Base-by-base conservation (phyloP, 768 basidiomycete species). In the Suillus decipiens region DNA sequence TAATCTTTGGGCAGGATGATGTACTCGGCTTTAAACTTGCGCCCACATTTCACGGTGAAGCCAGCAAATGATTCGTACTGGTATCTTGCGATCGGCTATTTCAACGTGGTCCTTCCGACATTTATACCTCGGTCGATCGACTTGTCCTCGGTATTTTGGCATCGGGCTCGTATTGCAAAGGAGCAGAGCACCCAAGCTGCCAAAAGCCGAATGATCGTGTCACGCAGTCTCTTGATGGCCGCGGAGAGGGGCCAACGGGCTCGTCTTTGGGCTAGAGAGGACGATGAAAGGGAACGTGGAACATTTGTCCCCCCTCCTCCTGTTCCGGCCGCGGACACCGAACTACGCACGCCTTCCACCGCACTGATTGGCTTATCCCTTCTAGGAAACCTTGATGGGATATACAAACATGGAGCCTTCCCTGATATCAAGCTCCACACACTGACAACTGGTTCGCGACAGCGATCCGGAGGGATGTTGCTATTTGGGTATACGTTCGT, bases 21-120 rank as follows among this genome's bases (percentile, higher is more conserved):
- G 84, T 95, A 95, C 73, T 90, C 91, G 9, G 92, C 93, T 14
- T 78, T 93, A 56, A 95, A 94, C 74, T 77, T 93, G 43, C 84
- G 93, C 3, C 86, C 89, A 5, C 82, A 84, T 70, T 76, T 87
- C 45, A 68, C 77, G 45, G 76, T 78, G 61, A 79, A 77, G 58
- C 70, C 79, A 3, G 70, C 79, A 22, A 78, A 82, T 66, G 81
- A 83, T 64, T 92, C 90, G 12, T 91, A 90, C 77, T 92, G 89
- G 87, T 91, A 88, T 78, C 80, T 93, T 39, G 85, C 89, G n/a
- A 85, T 92, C 61, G 87, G 89, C 5, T 92, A 90, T 76, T 91
- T 89, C 81, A 93, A 93, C 74, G 81, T 95, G 67, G 77, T 93
- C 61, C 85, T 95, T 9, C 92, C 93, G 1, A 79, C 82, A 22